Conservation (phyloP, 495 filamentous ascomycete genomes). For the Xylaria bambusicola region DNA sequence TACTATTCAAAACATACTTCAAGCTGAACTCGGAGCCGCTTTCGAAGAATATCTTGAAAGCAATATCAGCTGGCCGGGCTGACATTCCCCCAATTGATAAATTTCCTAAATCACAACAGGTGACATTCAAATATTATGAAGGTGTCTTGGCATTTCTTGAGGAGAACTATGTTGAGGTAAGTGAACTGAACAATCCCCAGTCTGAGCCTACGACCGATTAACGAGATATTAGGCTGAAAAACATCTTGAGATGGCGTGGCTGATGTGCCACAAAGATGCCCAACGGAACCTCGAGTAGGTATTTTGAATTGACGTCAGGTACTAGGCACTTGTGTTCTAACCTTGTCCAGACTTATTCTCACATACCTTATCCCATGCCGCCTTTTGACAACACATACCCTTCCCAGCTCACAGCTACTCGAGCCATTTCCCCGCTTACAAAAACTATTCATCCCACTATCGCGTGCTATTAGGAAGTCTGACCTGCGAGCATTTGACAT, state of each 20-base stretch:
- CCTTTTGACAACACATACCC: slow-evolving; percentile 79
- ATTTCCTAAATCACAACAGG: slow-evolving; percentile 85
- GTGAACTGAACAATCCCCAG: neutral
- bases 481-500: slow-evolving; percentile 83
- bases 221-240: slow-evolving; percentile 65
- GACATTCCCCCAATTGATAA: slow-evolving; percentile 75
- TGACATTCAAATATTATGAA: slow-evolving; percentile 96
- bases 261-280: slow-evolving; percentile 69
- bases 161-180: slow-evolving; percentile 80
- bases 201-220: neutral
- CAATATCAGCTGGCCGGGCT: slow-evolving; percentile 65
- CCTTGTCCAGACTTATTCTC: slow-evolving; percentile 70
- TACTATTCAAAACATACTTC: slow-evolving; percentile 98
- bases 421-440: slow-evolving; percentile 75
- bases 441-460: slow-evolving; percentile 74
- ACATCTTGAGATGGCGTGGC: slow-evolving; percentile 75
- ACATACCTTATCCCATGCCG: slow-evolving; percentile 93
- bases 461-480: slow-evolving; percentile 73
- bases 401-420: slow-evolving; percentile 73
- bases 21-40: slow-evolving; percentile 86
- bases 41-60: slow-evolving; percentile 85
- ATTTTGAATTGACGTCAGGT: neutral
- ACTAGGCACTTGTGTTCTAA: slow-evolving; percentile 32
- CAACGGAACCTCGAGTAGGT: slow-evolving; percentile 75
- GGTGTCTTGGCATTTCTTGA: slow-evolving; percentile 89